A percentile compares a stretch with the other conserved stretches of the same genome.
Conservation (phyloP, 768 basidiomycete species). For the Crucibulum laeve region DNA sequence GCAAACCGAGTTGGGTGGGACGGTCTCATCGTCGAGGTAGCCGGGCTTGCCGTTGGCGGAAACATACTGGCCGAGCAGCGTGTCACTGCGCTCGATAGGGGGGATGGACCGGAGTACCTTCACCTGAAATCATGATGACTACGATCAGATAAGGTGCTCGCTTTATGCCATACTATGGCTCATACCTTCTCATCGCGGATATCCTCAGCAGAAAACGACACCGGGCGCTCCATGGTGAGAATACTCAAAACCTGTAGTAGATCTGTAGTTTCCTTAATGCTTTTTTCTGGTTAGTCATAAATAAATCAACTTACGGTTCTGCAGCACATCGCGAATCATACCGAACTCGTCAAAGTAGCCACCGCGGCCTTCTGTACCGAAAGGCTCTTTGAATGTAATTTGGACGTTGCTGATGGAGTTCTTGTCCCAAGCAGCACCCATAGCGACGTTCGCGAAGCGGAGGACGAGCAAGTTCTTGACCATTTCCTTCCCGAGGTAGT, state of each 20-base stretch:
- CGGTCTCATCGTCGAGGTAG: constrained; percentile 96
- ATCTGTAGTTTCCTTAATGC: constrained; percentile 46
- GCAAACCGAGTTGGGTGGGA: constrained; percentile 87
- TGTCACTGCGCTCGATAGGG: constrained; percentile 71
- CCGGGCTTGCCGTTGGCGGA: constrained; percentile 90
- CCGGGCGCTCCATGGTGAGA: constrained; percentile 96
- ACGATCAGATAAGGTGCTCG: constrained; percentile 1
- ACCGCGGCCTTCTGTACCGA: constrained; percentile 99
- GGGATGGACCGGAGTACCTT: constrained; percentile 93
- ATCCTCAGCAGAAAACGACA: constrained; percentile 95
- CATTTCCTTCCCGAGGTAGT: constrained; percentile 99
- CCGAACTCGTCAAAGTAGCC: constrained; percentile 99
- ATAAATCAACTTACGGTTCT: constrained; percentile 78
- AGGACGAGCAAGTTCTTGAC: constrained; percentile 97
- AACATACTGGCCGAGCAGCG: constrained; percentile 93
- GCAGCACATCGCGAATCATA: constrained; percentile 95
- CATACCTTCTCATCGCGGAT: constrained; percentile 96
- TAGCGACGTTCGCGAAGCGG: constrained; percentile 90
- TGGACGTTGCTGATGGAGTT: constrained; percentile 96
- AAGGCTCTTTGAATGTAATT: constrained; percentile 99
- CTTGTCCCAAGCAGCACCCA: constrained; percentile 91
- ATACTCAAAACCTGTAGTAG: constrained; percentile 92
- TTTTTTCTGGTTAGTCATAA: constrained; percentile 7
- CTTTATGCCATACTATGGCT: constrained; percentile 3
- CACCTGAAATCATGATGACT: constrained; percentile 76